Evolutionary conservation across 208 protist genomes (phyloP).

Genomic region (Strigomonas culicis): DNA sequence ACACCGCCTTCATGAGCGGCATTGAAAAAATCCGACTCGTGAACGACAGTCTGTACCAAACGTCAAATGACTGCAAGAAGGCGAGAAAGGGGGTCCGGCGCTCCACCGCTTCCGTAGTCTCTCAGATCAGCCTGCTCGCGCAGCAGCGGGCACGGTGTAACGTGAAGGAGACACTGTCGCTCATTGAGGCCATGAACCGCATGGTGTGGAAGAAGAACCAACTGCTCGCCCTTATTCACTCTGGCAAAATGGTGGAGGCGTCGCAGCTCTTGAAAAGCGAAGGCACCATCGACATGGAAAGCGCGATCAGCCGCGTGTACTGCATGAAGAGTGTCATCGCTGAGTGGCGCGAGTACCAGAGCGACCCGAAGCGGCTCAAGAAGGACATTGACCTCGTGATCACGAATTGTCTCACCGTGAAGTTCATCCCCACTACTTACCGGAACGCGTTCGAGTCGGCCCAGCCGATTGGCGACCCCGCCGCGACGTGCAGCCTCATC

Average conservation of each 20-base stretch:
- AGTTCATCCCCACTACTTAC: slow-evolving; percentile 75
- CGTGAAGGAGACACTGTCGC: slow-evolving; percentile 30
- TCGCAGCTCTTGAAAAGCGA: slow-evolving; percentile 46
- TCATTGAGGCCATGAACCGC: slow-evolving; percentile 64
- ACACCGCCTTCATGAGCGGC: slow-evolving; percentile 68
- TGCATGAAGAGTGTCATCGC: slow-evolving; percentile 61
- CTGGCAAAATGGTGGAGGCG: slow-evolving; percentile 66
- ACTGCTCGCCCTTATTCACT: slow-evolving; percentile 53
- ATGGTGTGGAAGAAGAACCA: slow-evolving; percentile 53
- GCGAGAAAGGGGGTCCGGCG: slow-evolving; percentile 54
- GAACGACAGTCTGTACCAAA: slow-evolving; percentile 74
- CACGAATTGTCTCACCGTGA: slow-evolving; percentile 55
- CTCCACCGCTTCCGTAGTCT: slow-evolving; percentile 45
- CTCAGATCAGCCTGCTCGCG: slow-evolving; percentile 52
- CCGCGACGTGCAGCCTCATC: slow-evolving; percentile 36
- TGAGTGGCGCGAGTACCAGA: slow-evolving; percentile 66
- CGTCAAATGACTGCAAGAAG: slow-evolving; percentile 85
- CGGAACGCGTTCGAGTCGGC: slow-evolving; percentile 58
- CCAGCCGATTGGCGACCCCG: slow-evolving; percentile 22
- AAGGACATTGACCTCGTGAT: slow-evolving; percentile 46
- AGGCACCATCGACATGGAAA: slow-evolving; percentile 49
- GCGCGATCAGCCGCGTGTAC: slow-evolving; percentile 34
- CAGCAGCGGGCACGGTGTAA: slow-evolving; percentile 53
- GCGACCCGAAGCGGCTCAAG: slow-evolving; percentile 35
- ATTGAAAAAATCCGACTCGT: slow-evolving; percentile 66